Evolutionary conservation across 2,329 filamentous ascomycete genomes (phyloP), one percentile per base, ranked within the genome.

Genomic region (Talaromyces atroroseus): DNA sequence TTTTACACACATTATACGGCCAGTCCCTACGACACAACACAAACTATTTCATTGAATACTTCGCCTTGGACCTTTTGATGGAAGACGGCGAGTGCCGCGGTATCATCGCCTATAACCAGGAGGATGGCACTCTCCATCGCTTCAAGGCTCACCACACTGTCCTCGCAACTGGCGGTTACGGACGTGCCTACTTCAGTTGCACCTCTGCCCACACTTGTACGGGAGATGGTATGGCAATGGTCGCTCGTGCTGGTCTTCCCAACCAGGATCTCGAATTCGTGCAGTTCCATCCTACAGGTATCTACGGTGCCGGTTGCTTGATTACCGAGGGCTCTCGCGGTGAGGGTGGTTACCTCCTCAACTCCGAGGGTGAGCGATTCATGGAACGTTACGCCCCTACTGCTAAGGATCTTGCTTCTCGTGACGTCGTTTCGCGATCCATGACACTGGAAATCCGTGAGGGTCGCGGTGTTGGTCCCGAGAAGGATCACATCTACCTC

Each of bases 21-120:
- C 92, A 96, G 80, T 96, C 92, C 54, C 84, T 97, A 60, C 83
- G 90, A 71, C 91, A 97, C 83, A 96, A 96, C 82, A 96, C 92
- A 71, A 96, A 96, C 82, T 99, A 96, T 83, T 97, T 99, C 79
- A 96, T 99, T 75, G 94, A 97, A 78, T 97, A 92, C 82, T 99
- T 97, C 74, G 94, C 92, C 67, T 83, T 95, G 64, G 94, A 97
- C 73, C 80, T 97, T 76, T 88, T 99, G 68, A 97, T 97, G 94
- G 88, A 96, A 78, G 89, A 95, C 68, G 92, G 92, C 60, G 89
- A 92, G 76, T 97, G 92, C 82, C 92, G 92, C 65, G 94, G 94
- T 84, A 89, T 97, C 64, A 82, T 97, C 64, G 92, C 92, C 59
- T 96, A 96, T 79, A 97, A 96, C 83, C 92, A 96, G 79, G 92